Base-by-base conservation (phyloP, 192 early-diverging fungal species). In the Obelidium mucronatum region DNA sequence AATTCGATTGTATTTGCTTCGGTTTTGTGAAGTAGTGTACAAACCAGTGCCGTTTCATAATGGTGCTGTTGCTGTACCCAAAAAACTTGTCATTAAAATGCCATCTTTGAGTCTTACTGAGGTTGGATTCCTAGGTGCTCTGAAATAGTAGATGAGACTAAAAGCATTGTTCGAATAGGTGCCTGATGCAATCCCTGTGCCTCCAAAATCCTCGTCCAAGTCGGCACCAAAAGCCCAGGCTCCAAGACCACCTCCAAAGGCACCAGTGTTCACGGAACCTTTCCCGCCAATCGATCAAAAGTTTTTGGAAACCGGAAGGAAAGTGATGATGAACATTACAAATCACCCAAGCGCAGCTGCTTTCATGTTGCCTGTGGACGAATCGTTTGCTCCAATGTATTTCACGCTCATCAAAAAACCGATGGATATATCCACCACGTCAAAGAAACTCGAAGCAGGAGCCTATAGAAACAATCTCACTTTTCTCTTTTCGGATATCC, bases 371-470 rank as follows among this genome's bases (percentile, higher is more conserved):
- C 81, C 81, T 0, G 84, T 85, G 1, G 81, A 85, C 48, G 65
- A 74, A 33, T 58, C 55, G 3, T 72, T 77, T 75, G 73, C 74
- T 11, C 75, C 75, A 11, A 44, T 73, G 35, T 84, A 87, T 63
- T 78, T 68, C 39, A 36, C 67, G 13, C 44, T 82, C 30, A 88
- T 89, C 65, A 88, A 88, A 54, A 84, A 87, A 42, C 93, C 93
- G 5, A 94, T 93, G 87, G 93, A 94, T 68, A 85, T 94, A 59
- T 67, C 77, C 2, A 93, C 92, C n/a, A 88, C 90, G 35, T 72
- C 78, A 22, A 76, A 81, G 36, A 93, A 92, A 66, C 67, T 93
- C 28, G 70, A 79, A 1, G 52, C 63, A 1, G 82, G 81, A 6
- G 74, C 80, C 67, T 94, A 93, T 68, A 69, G 62, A 15, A 78